These are phyloP conservation scores for Pseudevernia furfuracea DNA, from an alignment of 495 filamentous ascomycete species.

Conservation along the genomic window DNA sequence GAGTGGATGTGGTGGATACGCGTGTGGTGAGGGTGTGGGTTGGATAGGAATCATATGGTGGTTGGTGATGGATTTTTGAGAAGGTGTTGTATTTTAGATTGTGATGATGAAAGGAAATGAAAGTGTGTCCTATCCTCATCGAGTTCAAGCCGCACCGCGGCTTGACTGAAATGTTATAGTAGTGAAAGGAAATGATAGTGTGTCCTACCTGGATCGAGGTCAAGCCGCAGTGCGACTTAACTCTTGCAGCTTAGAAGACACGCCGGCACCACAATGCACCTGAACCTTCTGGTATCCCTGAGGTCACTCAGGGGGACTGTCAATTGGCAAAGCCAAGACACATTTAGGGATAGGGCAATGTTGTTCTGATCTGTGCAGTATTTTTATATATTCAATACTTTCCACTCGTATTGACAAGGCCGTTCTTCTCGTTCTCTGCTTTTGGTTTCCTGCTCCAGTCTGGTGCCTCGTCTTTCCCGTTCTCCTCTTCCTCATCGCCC, in stretches of 20 bases:
- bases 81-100: not conserved
- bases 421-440: constrained; percentile 49
- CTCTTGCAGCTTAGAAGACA: not conserved
- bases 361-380: not conserved
- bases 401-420: constrained; percentile 39
- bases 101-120: not conserved
- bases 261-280: not conserved
- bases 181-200: too few species aligned
- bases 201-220: not conserved
- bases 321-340: not conserved
- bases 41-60: not conserved
- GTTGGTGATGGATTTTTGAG: too few species aligned
- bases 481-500: constrained; percentile 53
- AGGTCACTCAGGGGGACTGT: not conserved
- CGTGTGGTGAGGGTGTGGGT: not conserved
- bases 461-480: constrained; percentile 53
- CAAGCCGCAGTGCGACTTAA: not conserved
- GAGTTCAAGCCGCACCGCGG: not conserved
- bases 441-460: constrained; percentile 49
- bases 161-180: too few species aligned
- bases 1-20: too few species aligned
- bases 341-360: not conserved
- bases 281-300: not conserved
- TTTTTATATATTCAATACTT: constrained; percentile 19
- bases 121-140: not conserved